These are phyloP conservation scores for Alternaria atra DNA, from an alignment of 2,329 filamentous ascomycete species.

Conservation along the genomic window DNA sequence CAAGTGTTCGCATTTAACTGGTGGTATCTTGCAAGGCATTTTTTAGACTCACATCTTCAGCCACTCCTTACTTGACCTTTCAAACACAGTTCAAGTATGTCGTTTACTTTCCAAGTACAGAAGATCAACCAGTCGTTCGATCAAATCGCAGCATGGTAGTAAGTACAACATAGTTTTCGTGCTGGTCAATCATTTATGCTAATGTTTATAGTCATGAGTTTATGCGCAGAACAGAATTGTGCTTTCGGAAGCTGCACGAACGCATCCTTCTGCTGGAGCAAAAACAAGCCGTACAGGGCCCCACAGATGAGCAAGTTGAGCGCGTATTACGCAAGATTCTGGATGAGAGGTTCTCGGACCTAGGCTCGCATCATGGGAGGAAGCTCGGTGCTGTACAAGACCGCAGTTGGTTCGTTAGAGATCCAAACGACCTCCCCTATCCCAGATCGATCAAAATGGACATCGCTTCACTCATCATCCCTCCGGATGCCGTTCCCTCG, in stretches of 20 bases:
- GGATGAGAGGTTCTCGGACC: slow-evolving; percentile 40
- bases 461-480: slow-evolving; percentile 32
- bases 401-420: slow-evolving; percentile 30
- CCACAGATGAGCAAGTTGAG: slow-evolving; percentile 47
- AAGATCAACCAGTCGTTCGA: slow-evolving; percentile 47
- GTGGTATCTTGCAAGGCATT: background rate
- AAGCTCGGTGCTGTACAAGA: slow-evolving; percentile 22
- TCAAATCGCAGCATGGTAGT: slow-evolving; percentile 46
- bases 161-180: slow-evolving; percentile 10
- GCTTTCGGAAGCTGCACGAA: slow-evolving; percentile 39
- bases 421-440: slow-evolving; percentile 15
- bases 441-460: slow-evolving; percentile 34
- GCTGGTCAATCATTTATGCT: slow-evolving; percentile 1
- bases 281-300: slow-evolving; percentile 31
- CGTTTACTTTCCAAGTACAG: slow-evolving; percentile 42
- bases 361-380: slow-evolving; percentile 14
- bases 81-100: slow-evolving; percentile 29
- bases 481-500: slow-evolving; percentile 42
- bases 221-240: slow-evolving; percentile 42
- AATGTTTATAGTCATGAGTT: slow-evolving; percentile 36
- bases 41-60: background rate
- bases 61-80: background rate
- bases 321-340: slow-evolving; percentile 48
- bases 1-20: background rate
- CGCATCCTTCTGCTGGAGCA: slow-evolving; percentile 40